Evolutionary conservation across 2,329 filamentous ascomycete genomes (phyloP), one percentile per base, ranked within the genome.

Genomic region (Ophiostoma quercus): DNA sequence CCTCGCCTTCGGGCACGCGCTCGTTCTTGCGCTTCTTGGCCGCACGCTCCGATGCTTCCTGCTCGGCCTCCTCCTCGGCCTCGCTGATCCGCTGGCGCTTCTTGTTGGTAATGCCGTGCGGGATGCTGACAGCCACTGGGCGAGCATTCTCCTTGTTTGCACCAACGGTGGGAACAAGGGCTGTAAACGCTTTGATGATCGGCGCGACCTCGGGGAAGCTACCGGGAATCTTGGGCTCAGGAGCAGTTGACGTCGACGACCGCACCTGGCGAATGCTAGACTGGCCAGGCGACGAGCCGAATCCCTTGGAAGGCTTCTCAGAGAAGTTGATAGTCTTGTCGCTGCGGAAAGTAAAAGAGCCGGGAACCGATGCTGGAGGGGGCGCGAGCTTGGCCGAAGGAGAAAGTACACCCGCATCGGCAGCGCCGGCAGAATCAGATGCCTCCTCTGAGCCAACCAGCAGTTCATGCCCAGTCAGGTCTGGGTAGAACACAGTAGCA

Each of bases 41-140:
- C 1, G 83, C 84, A 16, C 85, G 83, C 71, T 83, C 79, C 2
- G 76, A 78, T 2, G 79, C 82, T 71, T 84, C 80, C 65, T 81
- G 77, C 67, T 84, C 83, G 0, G 82, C 82, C 43, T 85, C 83
- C 68, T 88, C 86, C 69, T 86, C 85, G 60, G 87, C 85, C 66
- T 82, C 83, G 68, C 79, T 83, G 19, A 83, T 83, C n/a, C 87
- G 83, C 74, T 84, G 83, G 34, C 88, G 85, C 79, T 89, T 90
- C 82, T 90, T 90, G 79, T 87, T 89, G 8, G 81, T 78, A 79
- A 90, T 85, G 22, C 88, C 88, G 74, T 90, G 88, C 3, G 85
- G 82, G 54, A 82, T 82, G 69, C 82, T 82, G 67, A 83, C 81
- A 32, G 65, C 51, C 25, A 76, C 73, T 6, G 82, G 83, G 1